Percentiles rank a stretch among this genome's conserved stretches.
Evolutionary conservation across 768 basidiomycete species (phyloP).

Genomic region (Trametes cingulata): DNA sequence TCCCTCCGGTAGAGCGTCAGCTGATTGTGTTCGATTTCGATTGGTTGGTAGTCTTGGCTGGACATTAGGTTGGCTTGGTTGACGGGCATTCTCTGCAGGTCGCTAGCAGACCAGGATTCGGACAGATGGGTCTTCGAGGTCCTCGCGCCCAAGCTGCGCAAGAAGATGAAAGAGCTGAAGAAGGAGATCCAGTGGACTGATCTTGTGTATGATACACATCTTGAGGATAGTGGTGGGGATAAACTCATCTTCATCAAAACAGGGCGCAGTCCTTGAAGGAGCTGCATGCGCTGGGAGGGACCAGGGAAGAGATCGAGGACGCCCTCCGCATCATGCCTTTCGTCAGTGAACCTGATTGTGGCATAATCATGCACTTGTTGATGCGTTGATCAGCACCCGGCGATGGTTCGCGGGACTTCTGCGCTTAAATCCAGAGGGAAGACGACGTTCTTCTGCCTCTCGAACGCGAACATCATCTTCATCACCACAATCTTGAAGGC

Average conservation of each 20-base stretch:
- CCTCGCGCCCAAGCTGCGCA: conserved; percentile 78
- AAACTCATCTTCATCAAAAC: conserved; percentile 3
- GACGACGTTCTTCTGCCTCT: conserved; percentile 87
- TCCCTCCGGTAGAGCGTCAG: conserved; percentile 46
- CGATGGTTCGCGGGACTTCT: conserved; percentile 90
- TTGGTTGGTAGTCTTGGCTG: conserved; percentile 54
- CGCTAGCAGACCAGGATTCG: conserved; percentile 92
- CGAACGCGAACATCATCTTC: conserved; percentile 92
- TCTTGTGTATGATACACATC: conserved; percentile 67
- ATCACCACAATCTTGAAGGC: conserved; percentile 90
- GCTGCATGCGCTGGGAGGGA: conserved; percentile 68
- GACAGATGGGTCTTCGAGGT: conserved; percentile 94
- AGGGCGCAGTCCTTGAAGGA: conserved; percentile 74
- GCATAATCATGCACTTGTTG: background rate
- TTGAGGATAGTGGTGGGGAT: background rate
- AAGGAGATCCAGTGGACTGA: conserved; percentile 85
- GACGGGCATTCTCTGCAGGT: conserved; percentile 49
- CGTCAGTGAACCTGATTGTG: conserved; percentile 49
- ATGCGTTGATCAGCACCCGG: conserved; percentile 83
- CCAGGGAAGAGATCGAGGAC: conserved; percentile 71
- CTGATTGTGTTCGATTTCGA: conserved; percentile 97
- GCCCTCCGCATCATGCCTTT: conserved; percentile 85
- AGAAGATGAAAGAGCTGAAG: conserved; percentile 73
- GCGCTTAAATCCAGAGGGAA: conserved; percentile 66
- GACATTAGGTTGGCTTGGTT: background rate